Evolutionary conservation across 768 basidiomycete genomes (phyloP).

Genomic region (Tulasnella sp.): DNA sequence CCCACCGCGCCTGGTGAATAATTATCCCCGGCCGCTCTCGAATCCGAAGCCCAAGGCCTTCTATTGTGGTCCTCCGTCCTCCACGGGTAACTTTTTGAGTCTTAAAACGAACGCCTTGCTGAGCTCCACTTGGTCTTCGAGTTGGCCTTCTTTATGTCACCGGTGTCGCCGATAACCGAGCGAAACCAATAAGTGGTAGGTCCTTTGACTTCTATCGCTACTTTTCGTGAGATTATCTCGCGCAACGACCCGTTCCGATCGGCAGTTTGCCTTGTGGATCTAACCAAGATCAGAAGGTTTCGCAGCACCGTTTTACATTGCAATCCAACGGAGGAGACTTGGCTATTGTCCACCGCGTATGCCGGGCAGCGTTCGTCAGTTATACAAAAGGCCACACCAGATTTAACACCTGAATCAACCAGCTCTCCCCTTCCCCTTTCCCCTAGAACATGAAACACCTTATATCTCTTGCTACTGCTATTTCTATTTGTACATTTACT

Average conservation of each 20-base stretch:
- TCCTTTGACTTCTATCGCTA: not conserved
- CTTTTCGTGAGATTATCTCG: not conserved
- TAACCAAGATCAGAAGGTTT: not conserved
- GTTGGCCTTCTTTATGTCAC: not conserved
- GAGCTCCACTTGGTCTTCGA: not conserved
- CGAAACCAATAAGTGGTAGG: not conserved
- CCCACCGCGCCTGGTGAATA: not conserved
- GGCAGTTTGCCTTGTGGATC: not conserved
- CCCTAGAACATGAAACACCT: not conserved
- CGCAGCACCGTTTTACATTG: not conserved
- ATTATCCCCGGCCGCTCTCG: not conserved
- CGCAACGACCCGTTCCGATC: not conserved
- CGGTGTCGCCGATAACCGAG: not conserved
- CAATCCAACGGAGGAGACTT: not conserved
- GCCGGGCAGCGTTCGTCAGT: not conserved
- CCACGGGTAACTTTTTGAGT: not conserved
- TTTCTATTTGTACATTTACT: not conserved
- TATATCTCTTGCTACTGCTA: not conserved
- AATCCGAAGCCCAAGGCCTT: not conserved
- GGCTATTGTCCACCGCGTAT: not conserved
- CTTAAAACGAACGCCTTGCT: not conserved
- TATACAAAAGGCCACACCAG: not conserved
- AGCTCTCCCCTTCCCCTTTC: not conserved
- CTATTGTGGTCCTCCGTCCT: not conserved
- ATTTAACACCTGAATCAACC: not conserved